phyloP scores from a whole-genome alignment of 108 stramenopile genomes.

The Schizochytrium sp. region DNA sequence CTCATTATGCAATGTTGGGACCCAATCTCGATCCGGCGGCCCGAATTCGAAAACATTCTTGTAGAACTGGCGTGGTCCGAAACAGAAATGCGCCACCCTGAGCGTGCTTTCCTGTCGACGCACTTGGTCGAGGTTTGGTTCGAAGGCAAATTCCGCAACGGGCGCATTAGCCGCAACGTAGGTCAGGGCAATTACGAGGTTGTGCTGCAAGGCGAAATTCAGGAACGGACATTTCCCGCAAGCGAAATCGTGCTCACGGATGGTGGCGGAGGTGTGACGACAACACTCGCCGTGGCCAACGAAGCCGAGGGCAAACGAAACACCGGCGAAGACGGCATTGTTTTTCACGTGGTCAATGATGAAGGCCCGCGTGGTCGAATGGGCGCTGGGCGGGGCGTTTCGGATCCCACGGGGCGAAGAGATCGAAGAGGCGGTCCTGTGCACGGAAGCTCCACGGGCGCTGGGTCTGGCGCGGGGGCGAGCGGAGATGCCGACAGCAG shows the following conservation, averaged over 20 bases:
- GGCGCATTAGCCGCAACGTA: not conserved
- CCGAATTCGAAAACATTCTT: not conserved
- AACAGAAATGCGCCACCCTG: not conserved
- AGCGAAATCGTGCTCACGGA: not conserved
- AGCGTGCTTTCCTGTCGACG: not conserved
- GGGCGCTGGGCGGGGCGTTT: not conserved
- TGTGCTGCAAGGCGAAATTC: not conserved
- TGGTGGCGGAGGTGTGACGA: not conserved
- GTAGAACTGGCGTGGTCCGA: not conserved
- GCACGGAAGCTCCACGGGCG: no score
- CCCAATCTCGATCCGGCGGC: not conserved
- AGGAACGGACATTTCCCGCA: not conserved
- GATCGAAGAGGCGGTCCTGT: not conserved
- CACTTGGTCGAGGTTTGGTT: not conserved
- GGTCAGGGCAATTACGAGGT: not conserved
- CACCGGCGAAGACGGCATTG: not conserved
- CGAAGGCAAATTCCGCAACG: not conserved
- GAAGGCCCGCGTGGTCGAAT: not conserved
- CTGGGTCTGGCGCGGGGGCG: not conserved
- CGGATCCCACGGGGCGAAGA: not conserved
- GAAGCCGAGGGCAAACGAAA: not conserved
- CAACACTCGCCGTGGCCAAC: not conserved
- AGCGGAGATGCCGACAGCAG: not conserved
- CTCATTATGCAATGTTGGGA: not conserved
- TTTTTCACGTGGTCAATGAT: constrained; percentile 4